A percentile compares a stretch with the other conserved stretches of the same genome.
phyloP scores from a whole-genome alignment of 371 early-diverging fungal genomes.

The Funneliformis caledonium region DNA sequence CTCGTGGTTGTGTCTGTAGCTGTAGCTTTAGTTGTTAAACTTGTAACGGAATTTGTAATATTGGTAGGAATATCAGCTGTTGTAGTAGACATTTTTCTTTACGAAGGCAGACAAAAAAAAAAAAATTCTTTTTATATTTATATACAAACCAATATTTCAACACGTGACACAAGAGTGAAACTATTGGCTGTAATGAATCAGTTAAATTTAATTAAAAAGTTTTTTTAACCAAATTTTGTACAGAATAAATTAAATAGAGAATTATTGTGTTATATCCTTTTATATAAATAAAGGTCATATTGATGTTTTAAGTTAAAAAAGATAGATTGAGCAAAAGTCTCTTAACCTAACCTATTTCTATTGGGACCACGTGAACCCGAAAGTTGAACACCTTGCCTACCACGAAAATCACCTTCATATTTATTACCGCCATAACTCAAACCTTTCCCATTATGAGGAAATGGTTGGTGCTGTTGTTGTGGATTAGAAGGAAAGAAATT shows the following conservation, averaged over 20 bases:
- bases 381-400: background rate
- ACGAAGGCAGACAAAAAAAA: too few relatives aligned
- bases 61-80: background rate
- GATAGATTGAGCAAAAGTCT: background rate
- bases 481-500: conserved; percentile 1
- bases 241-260: too few relatives aligned
- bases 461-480: background rate
- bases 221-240: too few relatives aligned
- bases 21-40: background rate
- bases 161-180: too few relatives aligned
- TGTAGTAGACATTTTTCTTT: background rate
- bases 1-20: conserved; percentile 35
- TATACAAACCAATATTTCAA: too few relatives aligned
- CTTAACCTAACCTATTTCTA: background rate
- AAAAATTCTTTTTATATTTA: too few relatives aligned
- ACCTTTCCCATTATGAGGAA: background rate
- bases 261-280: too few relatives aligned
- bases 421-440: background rate
- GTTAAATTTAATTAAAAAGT: too few relatives aligned
- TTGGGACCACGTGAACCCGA: background rate
- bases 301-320: too few relatives aligned
- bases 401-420: background rate
- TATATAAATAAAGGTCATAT: too few relatives aligned
- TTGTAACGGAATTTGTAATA: background rate
- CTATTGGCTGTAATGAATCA: too few relatives aligned